Evolutionary conservation across 163 green algal genomes (phyloP), one percentile per base, ranked within the genome.

Genomic region (Volvox carteri): DNA sequence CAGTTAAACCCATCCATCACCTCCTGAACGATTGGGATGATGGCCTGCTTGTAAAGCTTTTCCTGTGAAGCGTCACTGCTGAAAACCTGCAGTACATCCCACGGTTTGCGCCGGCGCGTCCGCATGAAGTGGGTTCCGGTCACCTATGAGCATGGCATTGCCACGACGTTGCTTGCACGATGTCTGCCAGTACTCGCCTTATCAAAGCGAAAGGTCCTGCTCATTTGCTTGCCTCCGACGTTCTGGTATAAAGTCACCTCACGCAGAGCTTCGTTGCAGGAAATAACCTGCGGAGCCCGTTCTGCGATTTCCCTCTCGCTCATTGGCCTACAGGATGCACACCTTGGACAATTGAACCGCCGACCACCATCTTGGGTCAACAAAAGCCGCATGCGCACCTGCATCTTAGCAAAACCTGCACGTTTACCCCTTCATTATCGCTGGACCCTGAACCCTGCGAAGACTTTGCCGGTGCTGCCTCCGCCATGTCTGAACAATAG

Each of bases 1-100:
- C 97, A 99, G 87, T 99, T 99, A 93, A 99, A 99, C 46, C 98
- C 98, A 19, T 99, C 96, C 83, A 99, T 92, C 42, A 99, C 98
- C 92, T 99, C 98, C 35, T 98, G 86, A 37, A 99, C 98, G 48
- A 99, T 98, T 14, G 97, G 96, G 33, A 95, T 67, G 16, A 99
- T 96, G 2, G 97, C 96, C 39, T 96, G 89, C 46, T 96, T 93
- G 91, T 97, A 99, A 7, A 99, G 89, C 65, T 96, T 94, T 75
- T 98, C 93, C 90, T 99, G 98, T 18, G 89, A 92, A 0, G 97
- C 95, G 6, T 97, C 92, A 19, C 93, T 92, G 5, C 95, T 95
- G 92, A 99, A 99, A 6, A 99, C 97, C 96, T 98, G 92, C 89
- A 90, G 25, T 21, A 42, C 12, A 75, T 35, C 54, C 23, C 18